These are phyloP conservation scores for Lactarius quietus DNA, from an alignment of 768 basidiomycete genomes.

Conservation along the genomic window DNA sequence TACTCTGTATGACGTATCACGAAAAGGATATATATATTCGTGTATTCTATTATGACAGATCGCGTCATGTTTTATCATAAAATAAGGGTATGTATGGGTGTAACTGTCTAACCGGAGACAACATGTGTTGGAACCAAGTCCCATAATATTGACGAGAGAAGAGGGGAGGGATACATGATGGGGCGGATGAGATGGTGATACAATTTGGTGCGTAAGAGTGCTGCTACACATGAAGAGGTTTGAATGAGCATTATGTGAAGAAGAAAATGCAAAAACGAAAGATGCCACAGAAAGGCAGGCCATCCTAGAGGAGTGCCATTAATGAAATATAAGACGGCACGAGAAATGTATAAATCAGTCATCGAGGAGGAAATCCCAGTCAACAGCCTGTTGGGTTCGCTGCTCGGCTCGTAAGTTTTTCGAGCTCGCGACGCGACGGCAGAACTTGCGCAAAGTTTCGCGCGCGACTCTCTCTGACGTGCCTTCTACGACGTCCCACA, in stretches of 20 bases:
- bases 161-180: constrained; percentile 3
- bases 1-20: background rate
- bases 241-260: constrained; percentile 1
- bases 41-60: constrained; percentile 1
- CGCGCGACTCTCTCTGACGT: constrained; percentile 59
- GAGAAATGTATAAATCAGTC: constrained; percentile 38
- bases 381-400: constrained; percentile 47
- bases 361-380: constrained; percentile 80
- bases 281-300: background rate
- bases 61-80: background rate
- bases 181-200: constrained; percentile 12
- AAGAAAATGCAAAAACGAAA: constrained; percentile 7
- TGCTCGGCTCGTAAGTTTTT: constrained; percentile 39
- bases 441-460: constrained; percentile 44
- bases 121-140: background rate
- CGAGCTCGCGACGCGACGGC: constrained; percentile 57
- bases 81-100: constrained; percentile 15
- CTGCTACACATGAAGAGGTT: constrained; percentile 18
- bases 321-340: background rate
- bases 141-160: background rate
- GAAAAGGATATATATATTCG: background rate
- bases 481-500: constrained; percentile 73
- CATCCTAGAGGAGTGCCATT: constrained; percentile 3
- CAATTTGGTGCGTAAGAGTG: constrained; percentile 9
- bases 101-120: constrained; percentile 20